Evolutionary conservation across 2,329 filamentous ascomycete genomes (phyloP).

Genomic region (Ophiocordyceps camponoti-leonardi): DNA sequence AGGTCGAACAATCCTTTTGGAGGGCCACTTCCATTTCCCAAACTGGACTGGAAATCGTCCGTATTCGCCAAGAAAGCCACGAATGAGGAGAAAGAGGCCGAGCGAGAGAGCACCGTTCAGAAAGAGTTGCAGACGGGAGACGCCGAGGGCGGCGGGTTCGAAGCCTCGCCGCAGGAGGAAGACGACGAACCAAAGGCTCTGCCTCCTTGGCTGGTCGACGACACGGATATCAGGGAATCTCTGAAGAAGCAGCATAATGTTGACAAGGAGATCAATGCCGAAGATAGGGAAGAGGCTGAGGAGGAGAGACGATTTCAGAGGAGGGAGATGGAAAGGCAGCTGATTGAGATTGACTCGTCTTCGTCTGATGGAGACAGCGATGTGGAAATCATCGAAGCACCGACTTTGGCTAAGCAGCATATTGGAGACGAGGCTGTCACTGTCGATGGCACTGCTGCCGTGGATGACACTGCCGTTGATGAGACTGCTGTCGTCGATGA

Average conservation of each 20-base stretch:
- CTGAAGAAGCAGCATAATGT: constrained; percentile 39
- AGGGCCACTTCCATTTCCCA: constrained; percentile 83
- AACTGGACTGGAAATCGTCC: constrained; percentile 52
- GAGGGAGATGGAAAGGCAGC: constrained; percentile 24
- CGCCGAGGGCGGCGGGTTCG: constrained; percentile 47
- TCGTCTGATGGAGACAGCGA: constrained; percentile 36
- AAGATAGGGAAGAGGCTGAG: constrained; percentile 38
- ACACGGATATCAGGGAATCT: constrained; percentile 48
- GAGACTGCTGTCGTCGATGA: no score
- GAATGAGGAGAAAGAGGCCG: constrained; percentile 7
- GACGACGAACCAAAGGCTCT: constrained; percentile 35
- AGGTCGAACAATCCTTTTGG: constrained; percentile 48
- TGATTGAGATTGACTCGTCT: constrained; percentile 47
- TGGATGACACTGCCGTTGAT: no score
- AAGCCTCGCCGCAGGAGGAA: constrained; percentile 26
- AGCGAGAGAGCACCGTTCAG: constrained; percentile 9
- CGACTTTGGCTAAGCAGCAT: constrained; percentile 14
- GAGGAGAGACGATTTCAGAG: constrained; percentile 34
- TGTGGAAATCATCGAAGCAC: constrained; percentile 37
- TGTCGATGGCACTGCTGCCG: no score
- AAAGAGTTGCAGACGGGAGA: constrained; percentile 20
- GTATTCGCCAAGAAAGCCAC: constrained; percentile 29
- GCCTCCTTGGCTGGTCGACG: constrained; percentile 57
- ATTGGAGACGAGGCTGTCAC: constrained; percentile 1
- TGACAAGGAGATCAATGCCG: constrained; percentile 45